phyloP scores from a whole-genome alignment of 768 basidiomycete species.

The Suillus ampliporus region DNA sequence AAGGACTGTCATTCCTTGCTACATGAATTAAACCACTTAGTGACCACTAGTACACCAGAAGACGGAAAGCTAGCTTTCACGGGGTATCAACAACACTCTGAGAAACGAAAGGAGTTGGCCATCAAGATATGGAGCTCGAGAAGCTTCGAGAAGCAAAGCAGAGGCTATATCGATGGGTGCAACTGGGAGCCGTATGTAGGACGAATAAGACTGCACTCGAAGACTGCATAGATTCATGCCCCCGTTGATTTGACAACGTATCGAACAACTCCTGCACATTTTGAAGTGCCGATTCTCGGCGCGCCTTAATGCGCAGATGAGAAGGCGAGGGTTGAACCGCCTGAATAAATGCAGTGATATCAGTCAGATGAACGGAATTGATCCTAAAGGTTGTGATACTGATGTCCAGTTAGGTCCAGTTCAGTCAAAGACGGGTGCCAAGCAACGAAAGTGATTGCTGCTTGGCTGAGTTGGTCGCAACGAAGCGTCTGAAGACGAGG shows the following conservation, averaged over 20 bases:
- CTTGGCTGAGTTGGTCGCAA: too few relatives aligned
- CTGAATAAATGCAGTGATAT: slow-evolving; percentile 13
- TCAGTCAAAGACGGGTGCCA: too few relatives aligned
- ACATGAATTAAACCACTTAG: too few relatives aligned
- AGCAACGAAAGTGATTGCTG: too few relatives aligned
- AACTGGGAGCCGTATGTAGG: not conserved
- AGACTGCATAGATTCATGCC: not conserved
- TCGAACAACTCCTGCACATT: not conserved
- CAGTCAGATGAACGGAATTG: too few relatives aligned
- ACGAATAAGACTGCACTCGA: not conserved
- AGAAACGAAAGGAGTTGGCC: not conserved
- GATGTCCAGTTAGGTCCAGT: too few relatives aligned
- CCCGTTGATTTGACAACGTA: not conserved
- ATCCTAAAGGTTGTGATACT: too few relatives aligned
- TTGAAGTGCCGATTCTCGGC: not conserved
- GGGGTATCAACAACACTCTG: not conserved
- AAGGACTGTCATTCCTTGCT: too few relatives aligned
- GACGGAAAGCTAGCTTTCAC: too few relatives aligned
- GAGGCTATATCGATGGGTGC: not conserved
- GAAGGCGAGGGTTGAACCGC: not conserved
- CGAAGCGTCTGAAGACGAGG: too few relatives aligned
- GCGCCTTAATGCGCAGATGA: not conserved
- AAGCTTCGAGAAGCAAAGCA: not conserved
- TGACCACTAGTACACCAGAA: too few relatives aligned
- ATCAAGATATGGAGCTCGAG: not conserved